Evolutionary conservation across 352 stramenopile species (phyloP).

Genomic region (Pythium brachiatum): DNA sequence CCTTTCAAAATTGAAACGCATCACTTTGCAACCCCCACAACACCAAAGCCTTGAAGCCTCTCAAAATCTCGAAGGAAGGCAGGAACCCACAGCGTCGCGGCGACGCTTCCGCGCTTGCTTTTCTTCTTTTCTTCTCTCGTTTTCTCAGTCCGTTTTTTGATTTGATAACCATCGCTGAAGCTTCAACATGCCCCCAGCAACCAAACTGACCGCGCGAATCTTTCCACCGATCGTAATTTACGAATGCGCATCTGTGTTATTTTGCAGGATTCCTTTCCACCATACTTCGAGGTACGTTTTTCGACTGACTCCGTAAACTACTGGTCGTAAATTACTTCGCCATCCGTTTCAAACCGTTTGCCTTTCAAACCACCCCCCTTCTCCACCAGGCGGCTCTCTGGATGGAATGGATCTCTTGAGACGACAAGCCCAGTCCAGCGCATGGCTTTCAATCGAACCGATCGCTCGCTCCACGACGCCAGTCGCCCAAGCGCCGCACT

Average conservation of each 20-base stretch:
- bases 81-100: not conserved
- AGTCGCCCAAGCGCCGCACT: constrained; percentile 21
- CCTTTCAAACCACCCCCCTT: not conserved
- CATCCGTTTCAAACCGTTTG: constrained; percentile 18
- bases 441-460: not conserved
- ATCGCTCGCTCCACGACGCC: no score
- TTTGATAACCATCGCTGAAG: constrained; percentile 27
- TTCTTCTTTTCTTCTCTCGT: constrained; percentile 17
- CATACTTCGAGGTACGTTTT: constrained; percentile 3
- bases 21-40: constrained; percentile 4
- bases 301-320: not conserved
- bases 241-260: not conserved
- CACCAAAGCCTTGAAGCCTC: not conserved
- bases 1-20: constrained; percentile 7
- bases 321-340: not conserved
- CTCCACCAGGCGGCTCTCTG: no score
- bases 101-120: constrained; percentile 17
- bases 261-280: constrained; percentile 10
- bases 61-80: constrained; percentile 24
- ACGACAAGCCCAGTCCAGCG: no score
- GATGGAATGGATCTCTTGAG: constrained; percentile 2
- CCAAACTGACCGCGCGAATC: constrained; percentile 10
- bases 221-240: constrained; percentile 27
- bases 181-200: constrained; percentile 17
- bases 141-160: not conserved